A percentile compares a stretch with the other conserved stretches of the same genome.
Evolutionary conservation across 2,329 filamentous ascomycete genomes (phyloP).

Genomic region (Trichoderma atrobrunneum): DNA sequence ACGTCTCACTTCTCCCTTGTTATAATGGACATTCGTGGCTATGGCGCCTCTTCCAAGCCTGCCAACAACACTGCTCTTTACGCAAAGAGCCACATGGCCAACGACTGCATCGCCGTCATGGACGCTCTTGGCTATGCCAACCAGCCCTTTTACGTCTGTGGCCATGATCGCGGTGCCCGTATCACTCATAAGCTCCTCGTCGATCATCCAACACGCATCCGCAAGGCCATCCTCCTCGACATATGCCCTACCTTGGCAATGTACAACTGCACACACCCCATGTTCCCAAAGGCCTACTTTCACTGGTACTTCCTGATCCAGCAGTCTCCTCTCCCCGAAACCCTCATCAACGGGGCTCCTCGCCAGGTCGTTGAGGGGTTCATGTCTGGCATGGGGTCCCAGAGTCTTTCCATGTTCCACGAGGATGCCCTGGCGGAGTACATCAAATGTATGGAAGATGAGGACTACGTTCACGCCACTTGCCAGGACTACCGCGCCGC

Average conservation of each 20-base stretch:
- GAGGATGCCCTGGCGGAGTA: conserved; percentile 41
- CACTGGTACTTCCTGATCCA: conserved; percentile 62
- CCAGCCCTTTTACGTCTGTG: conserved; percentile 47
- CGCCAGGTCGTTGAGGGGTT: conserved; percentile 42
- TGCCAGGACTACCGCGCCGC: conserved; percentile 57
- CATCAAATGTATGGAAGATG: conserved; percentile 40
- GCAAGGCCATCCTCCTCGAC: conserved; percentile 46
- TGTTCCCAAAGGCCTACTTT: conserved; percentile 50
- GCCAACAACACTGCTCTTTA: conserved; percentile 33
- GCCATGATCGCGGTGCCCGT: conserved; percentile 56
- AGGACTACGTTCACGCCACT: conserved; percentile 44
- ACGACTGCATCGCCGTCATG: conserved; percentile 48
- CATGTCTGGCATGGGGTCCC: conserved; percentile 32
- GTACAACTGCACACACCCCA: conserved; percentile 43
- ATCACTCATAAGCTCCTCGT: conserved; percentile 54
- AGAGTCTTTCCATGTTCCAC: conserved; percentile 25
- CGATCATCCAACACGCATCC: conserved; percentile 41
- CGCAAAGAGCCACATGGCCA: conserved; percentile 49
- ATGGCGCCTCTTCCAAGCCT: conserved; percentile 50
- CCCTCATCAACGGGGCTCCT: conserved; percentile 40
- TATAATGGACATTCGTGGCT: conserved; percentile 50
- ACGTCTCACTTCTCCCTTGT: conserved; percentile 41
- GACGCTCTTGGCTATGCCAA: conserved; percentile 35
- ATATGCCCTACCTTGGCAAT: conserved; percentile 56
- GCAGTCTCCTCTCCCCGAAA: conserved; percentile 48